Conservation (phyloP, 768 basidiomycete genomes). For the Cystobasidium ongulense region DNA sequence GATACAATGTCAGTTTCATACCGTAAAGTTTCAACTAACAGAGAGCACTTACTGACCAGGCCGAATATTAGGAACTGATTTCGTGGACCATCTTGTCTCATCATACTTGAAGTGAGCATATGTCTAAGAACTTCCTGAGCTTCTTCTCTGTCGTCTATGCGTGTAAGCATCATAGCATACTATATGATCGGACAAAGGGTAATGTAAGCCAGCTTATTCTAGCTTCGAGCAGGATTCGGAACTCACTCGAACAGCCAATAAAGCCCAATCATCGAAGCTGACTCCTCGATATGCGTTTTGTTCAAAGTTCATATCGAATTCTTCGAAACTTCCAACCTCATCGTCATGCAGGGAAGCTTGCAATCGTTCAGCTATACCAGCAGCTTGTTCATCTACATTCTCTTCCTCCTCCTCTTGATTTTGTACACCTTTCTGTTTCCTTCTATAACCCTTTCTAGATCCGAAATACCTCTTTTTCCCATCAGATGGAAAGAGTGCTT, state of each 20-base stretch:
- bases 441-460: constrained; percentile 19
- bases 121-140: constrained; percentile 72
- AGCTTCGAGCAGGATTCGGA: neutral
- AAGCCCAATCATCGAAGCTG: constrained; percentile 74
- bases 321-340: constrained; percentile 3
- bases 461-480: constrained; percentile 44
- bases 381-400: constrained; percentile 44
- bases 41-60: constrained; percentile 57
- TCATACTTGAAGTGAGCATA: constrained; percentile 61
- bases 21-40: neutral
- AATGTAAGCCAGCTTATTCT: constrained; percentile 18
- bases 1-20: neutral
- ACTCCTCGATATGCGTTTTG: constrained; percentile 66
- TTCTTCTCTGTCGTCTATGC: constrained; percentile 55
- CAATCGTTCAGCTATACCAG: constrained; percentile 45
- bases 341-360: constrained; percentile 51
- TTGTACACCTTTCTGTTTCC: neutral
- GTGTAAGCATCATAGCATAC: constrained; percentile 42
- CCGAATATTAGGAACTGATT: constrained; percentile 69
- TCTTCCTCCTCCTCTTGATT: constrained; percentile 8
- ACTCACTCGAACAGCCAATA: constrained; percentile 71
- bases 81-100: constrained; percentile 51
- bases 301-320: constrained; percentile 52
- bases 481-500: constrained; percentile 69
- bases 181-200: too few species aligned